phyloP scores from a whole-genome alignment of 2,329 filamentous ascomycete genomes.

The Fusarium fracticaudum region DNA sequence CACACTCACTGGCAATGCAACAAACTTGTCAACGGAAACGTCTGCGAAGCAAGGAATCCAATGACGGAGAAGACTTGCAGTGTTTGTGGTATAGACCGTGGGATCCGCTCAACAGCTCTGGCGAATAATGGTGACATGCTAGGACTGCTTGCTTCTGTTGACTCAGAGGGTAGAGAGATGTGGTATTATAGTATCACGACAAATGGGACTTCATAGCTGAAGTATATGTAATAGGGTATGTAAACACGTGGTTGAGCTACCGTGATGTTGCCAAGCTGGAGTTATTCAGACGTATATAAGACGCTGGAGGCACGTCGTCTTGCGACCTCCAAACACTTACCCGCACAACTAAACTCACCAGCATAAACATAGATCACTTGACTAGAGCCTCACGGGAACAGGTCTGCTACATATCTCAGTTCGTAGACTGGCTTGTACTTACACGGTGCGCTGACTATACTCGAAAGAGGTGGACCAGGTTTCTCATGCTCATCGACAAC shows the following conservation, averaged over 20 bases:
- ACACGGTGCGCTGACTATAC: background rate
- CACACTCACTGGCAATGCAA: background rate
- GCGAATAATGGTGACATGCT: background rate
- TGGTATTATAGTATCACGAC: background rate
- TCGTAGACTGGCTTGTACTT: too few relatives aligned
- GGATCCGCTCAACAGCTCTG: background rate
- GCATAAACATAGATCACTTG: too few relatives aligned
- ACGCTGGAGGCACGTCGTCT: background rate
- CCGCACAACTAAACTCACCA: too few relatives aligned
- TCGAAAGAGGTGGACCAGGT: background rate
- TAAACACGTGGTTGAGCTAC: too few relatives aligned
- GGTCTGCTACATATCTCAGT: too few relatives aligned
- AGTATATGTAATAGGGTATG: accelerated
- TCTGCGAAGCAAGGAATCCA: background rate
- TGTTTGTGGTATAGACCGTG: background rate
- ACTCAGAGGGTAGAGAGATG: background rate
- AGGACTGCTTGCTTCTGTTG: background rate
- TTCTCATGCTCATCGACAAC: background rate
- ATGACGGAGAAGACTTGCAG: background rate
- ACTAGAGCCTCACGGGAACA: too few relatives aligned
- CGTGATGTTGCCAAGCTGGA: background rate
- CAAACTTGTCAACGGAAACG: background rate
- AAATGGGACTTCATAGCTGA: background rate
- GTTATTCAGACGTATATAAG: background rate
- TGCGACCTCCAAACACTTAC: too few relatives aligned